Evolutionary conservation across 148 eudicot genomes (phyloP).

Genomic region (Gaultheria prostrata): DNA sequence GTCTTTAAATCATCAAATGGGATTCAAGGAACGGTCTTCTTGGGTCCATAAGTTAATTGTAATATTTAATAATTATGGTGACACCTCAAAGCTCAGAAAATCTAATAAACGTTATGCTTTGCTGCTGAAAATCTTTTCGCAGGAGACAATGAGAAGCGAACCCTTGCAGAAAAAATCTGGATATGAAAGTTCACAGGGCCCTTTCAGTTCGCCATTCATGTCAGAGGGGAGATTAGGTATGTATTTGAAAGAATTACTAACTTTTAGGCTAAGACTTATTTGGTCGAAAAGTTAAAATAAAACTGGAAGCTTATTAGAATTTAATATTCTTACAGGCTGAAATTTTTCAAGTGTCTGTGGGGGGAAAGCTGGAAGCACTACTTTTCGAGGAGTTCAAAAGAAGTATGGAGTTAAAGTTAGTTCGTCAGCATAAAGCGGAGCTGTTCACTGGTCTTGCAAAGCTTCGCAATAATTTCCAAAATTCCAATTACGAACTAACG

Average conservation of each 20-base stretch:
- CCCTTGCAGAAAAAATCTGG: slow-evolving; percentile 4
- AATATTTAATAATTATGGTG: not conserved
- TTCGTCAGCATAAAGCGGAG: not conserved
- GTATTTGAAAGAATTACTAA: not conserved
- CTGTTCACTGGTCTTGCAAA: not conserved
- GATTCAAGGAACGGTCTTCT: not conserved
- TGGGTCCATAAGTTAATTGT: not conserved
- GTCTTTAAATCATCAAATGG: not conserved
- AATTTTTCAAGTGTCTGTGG: not conserved
- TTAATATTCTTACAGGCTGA: not conserved
- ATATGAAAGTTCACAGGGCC: slow-evolving; percentile 1
- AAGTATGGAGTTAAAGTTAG: not conserved
- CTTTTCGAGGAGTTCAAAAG: not conserved
- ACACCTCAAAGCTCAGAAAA: not conserved
- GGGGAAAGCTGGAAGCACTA: not conserved
- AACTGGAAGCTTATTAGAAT: not conserved
- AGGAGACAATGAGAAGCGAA: slow-evolving; percentile 14
- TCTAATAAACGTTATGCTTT: not conserved
- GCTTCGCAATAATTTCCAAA: not conserved
- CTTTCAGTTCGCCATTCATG: not conserved
- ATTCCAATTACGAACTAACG: not conserved
- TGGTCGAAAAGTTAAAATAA: not conserved
- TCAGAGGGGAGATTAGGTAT: slow-evolving; percentile 1
- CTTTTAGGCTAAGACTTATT: not conserved
- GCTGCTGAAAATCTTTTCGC: not conserved